Base-by-base conservation (phyloP, 225 moss, liverwort and hornwort genomes). In the Polytrichum commune region DNA sequence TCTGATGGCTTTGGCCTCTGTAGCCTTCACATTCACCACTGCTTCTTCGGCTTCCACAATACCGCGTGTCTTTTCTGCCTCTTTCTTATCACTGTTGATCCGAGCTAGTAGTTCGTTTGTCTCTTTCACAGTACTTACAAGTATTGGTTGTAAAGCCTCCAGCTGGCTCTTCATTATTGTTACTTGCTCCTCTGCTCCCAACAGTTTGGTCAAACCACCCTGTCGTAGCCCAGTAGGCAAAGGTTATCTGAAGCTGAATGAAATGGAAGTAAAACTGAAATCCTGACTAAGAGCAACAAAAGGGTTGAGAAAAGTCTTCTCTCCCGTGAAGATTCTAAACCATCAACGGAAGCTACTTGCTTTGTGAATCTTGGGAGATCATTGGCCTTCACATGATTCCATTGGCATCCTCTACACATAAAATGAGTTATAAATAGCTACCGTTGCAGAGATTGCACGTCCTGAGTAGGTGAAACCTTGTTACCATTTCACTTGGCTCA, bases 121-220 rank as follows among this genome's bases (percentile, higher is more conserved):
- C 58, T 90, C 83, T 64, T 87, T 76, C 63, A 83, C 85, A 25
- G 90, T 87, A 73, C 79, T 85, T 7, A 87, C 62, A 54, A 90
- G 83, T 28, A 90, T 72, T 7, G 90, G 87, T 56, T 90, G 90
- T 27, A 90, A 71, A 19, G 82, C 87, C 78, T 87, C 84, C 28
- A 90, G 75, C 69, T 90, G 87, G 46, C 77, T 76, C 70, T 90
- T 90, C 90, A 90, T 90, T 55, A 87, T 66, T 30, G 81, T 81
- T 62, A 90, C 90, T 81, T 90, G 90, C 60, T 87, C 84, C 74
- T 87, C 90, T 58, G 87, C 87, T 64, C 83, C 90, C 72, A 82
- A 87, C 33, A 90, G 71, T 71, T 85, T 90, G 75, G 83, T 68
- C 72, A 90, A 54, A 18, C 90, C 90, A 66, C 87, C 83, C 86